Evolutionary conservation across 2,329 filamentous ascomycete species (phyloP), one percentile per base, ranked within the genome.

Genomic region (Colletotrichum phormii): DNA sequence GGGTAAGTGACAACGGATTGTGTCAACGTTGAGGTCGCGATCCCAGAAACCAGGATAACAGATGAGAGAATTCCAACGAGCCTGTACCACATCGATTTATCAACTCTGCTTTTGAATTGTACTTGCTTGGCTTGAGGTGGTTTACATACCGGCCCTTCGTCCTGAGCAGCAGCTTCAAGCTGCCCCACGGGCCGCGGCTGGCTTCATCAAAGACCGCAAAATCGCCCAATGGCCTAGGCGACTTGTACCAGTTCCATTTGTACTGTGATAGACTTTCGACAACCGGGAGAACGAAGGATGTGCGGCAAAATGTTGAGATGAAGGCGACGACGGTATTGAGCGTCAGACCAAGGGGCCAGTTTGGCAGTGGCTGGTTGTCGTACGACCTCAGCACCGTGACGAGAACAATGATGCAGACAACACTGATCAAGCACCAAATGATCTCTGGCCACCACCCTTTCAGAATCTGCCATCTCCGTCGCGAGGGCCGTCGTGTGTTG

Each of bases 241-340:
- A 60, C 18, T 46, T 71, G 55, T 72, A 75, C 61, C 73, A 74
- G 15, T 75, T 73, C 75, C 75, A 77, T 46, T 77, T 77, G 18
- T 74, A 61, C 26, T 77, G 75, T 2, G 76, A 75, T 6, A 80
- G 37, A 12, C 77, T 75, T 51, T 79, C 78, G 1, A 75, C 72
- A 0, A 80, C 74, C 5, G 78, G 76, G 4, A 78, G 67, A 26
- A 79, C 62, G 51, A 78, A 77, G 3, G 76, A 71, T 0, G 75
- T 68, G 13, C 77, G 75, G 11, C 76, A 74, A 9, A 78, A 22
- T 0, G 78, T 80, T 1, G 78, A 75, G 22, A 80, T 64, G 63
- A 79, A 75, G 5, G 78, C 77, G 9, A 80, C 64, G 7, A 78
- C 63, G 0, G 79, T 79, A 67, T 80, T 80, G 58, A 80, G 76